phyloP scores from a whole-genome alignment of 495 filamentous ascomycete species.

The Friedmanniomyces simplex region DNA sequence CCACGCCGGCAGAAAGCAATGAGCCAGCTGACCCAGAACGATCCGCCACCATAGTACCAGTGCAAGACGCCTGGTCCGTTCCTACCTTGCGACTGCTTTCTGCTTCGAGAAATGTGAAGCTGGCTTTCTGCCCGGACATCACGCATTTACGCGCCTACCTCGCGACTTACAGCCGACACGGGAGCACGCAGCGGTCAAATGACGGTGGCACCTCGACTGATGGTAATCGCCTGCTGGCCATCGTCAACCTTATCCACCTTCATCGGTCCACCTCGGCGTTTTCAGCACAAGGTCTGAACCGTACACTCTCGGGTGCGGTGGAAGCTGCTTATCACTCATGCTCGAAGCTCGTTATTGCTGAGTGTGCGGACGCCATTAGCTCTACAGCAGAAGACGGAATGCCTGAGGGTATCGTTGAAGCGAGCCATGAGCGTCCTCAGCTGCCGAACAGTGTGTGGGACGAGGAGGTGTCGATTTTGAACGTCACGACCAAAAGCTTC shows the following conservation, averaged over 20 bases:
- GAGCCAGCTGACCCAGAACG: slow-evolving; percentile 3
- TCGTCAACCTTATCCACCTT: slow-evolving; percentile 55
- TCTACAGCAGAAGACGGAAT: neutral
- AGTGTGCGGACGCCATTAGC: slow-evolving; percentile 12
- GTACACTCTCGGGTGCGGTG: slow-evolving; percentile 55
- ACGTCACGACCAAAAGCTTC: slow-evolving; percentile 31
- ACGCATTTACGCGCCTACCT: slow-evolving; percentile 70
- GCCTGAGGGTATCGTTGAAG: neutral
- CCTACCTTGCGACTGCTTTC: slow-evolving; percentile 61
- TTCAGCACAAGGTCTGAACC: slow-evolving; percentile 70
- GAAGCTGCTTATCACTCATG: slow-evolving; percentile 43
- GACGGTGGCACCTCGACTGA: slow-evolving; percentile 2
- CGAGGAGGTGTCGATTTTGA: slow-evolving; percentile 33
- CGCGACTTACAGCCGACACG: slow-evolving; percentile 37
- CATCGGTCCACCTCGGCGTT: slow-evolving; percentile 70
- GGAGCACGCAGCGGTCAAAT: neutral
- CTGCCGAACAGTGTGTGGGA: slow-evolving; percentile 27
- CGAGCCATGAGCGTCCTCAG: slow-evolving; percentile 12
- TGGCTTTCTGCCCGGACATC: slow-evolving; percentile 63
- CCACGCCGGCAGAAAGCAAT: neutral
- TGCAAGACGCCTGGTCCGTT: slow-evolving; percentile 28
- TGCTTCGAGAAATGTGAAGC: slow-evolving; percentile 51
- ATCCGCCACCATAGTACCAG: too few species aligned
- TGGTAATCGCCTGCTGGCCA: slow-evolving; percentile 37
- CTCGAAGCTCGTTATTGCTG: slow-evolving; percentile 23